Conservation (phyloP, 2,329 filamentous ascomycete genomes). For the Fusarium sambucinum region DNA sequence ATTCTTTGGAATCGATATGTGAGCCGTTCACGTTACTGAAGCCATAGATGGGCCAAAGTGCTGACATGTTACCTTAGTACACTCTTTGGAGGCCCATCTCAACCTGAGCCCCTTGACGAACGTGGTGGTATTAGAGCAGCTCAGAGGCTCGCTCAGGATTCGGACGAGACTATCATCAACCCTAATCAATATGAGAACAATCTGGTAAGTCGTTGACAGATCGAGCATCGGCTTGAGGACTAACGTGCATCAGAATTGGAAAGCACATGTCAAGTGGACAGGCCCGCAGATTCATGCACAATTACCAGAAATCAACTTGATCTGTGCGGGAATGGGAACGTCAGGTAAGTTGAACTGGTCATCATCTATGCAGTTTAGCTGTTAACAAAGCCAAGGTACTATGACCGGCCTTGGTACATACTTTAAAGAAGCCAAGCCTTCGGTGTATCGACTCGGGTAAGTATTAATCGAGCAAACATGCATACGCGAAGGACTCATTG, state of each 20-base stretch:
- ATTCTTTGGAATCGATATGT: constrained; percentile 70
- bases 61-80: constrained; percentile 51
- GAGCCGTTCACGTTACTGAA: constrained; percentile 11
- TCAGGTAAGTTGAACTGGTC: constrained; percentile 56
- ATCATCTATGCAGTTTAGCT: constrained; percentile 15
- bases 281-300: constrained; percentile 69
- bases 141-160: constrained; percentile 56
- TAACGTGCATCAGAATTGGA: constrained; percentile 59
- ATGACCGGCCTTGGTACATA: constrained; percentile 64
- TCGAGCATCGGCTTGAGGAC: accelerated
- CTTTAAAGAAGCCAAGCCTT: constrained; percentile 63
- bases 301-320: constrained; percentile 66
- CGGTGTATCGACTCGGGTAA: constrained; percentile 55
- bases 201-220: constrained; percentile 32
- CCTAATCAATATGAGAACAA: constrained; percentile 70
- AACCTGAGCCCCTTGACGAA: constrained; percentile 66
- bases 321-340: constrained; percentile 70
- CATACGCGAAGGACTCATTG: accelerated
- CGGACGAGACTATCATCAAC: constrained; percentile 62
- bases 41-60: accelerated
- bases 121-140: constrained; percentile 66
- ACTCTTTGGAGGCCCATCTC: constrained; percentile 69
- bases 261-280: constrained; percentile 69
- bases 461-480: not conserved
- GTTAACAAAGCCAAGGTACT: constrained; percentile 47